A percentile compares a stretch with the other conserved stretches of the same genome.
Evolutionary conservation across 495 filamentous ascomycete species (phyloP).

Genomic region (Penicillium daleae): DNA sequence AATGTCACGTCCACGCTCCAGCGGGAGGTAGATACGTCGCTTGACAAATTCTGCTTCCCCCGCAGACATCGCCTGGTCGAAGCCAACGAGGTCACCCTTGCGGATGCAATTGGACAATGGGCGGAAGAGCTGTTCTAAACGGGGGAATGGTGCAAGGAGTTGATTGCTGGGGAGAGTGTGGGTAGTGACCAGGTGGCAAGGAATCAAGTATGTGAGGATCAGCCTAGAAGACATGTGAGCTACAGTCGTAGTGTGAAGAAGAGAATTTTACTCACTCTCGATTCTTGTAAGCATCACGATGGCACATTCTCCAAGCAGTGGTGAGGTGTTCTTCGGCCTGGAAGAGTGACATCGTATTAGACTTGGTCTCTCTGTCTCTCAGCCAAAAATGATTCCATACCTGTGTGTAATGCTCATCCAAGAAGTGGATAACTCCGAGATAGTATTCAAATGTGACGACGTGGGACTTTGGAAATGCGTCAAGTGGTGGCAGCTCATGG

Average conservation of each 20-base stretch:
- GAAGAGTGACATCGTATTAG: neutral
- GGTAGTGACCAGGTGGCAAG: conserved; percentile 83
- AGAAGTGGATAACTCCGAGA: conserved; percentile 82
- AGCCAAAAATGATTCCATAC: conserved; percentile 42
- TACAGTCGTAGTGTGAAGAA: conserved; percentile 47
- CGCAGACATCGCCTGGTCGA: conserved; percentile 78
- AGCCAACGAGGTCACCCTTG: conserved; percentile 77
- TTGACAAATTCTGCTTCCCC: conserved; percentile 89
- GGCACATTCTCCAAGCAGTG: conserved; percentile 76
- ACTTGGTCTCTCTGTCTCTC: neutral
- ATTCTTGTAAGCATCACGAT: conserved; percentile 70
- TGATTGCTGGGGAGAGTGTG: conserved; percentile 75
- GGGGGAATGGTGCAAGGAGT: conserved; percentile 75
- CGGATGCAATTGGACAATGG: conserved; percentile 79
- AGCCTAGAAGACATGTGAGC: conserved; percentile 53
- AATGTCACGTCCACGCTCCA: conserved; percentile 90
- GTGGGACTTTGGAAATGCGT: conserved; percentile 80
- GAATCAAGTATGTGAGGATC: conserved; percentile 94
- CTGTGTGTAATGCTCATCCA: conserved; percentile 87
- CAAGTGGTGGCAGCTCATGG: conserved; percentile 75
- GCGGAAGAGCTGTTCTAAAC: conserved; percentile 75
- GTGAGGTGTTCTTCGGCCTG: conserved; percentile 82
- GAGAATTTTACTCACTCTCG: conserved; percentile 65
- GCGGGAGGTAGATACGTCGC: conserved; percentile 91
- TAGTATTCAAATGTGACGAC: conserved; percentile 98